phyloP scores from a whole-genome alignment of 768 basidiomycete species.

The Mrakia frigida region DNA sequence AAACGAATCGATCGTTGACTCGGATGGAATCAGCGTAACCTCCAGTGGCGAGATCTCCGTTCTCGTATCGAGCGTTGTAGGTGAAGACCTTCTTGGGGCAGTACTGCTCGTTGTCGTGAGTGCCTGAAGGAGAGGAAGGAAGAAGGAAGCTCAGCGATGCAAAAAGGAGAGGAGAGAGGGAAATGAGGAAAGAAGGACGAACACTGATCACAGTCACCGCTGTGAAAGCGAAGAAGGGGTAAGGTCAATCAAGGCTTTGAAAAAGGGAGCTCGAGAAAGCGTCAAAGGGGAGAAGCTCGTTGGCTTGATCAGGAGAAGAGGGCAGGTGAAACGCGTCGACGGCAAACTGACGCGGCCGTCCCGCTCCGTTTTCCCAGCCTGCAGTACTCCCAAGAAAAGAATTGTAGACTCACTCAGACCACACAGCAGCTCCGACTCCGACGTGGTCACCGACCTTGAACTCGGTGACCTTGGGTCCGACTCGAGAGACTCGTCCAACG shows the following conservation, averaged over 20 bases:
- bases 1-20: constrained; percentile 52
- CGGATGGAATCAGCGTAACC: constrained; percentile 54
- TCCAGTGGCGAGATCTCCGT: constrained; percentile 43
- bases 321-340: too few relatives aligned
- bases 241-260: too few relatives aligned
- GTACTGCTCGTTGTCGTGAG: constrained; percentile 55
- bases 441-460: constrained; percentile 58
- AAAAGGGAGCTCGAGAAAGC: too few relatives aligned
- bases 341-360: too few relatives aligned
- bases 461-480: constrained; percentile 55
- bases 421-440: constrained; percentile 55
- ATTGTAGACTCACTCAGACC: constrained; percentile 45
- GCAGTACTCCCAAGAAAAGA: too few relatives aligned
- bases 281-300: too few relatives aligned
- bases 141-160: too few relatives aligned
- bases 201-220: constrained; percentile 42
- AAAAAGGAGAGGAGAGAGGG: too few relatives aligned
- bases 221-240: too few relatives aligned
- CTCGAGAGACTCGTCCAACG: constrained; percentile 52
- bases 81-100: constrained; percentile 47
- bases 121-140: constrained; percentile 43
- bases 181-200: too few relatives aligned
- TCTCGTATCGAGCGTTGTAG: constrained; percentile 42
- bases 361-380: too few relatives aligned
- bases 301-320: too few relatives aligned